Conservation (phyloP, 345 rosid genomes). For the Stellera chamaejasme region DNA sequence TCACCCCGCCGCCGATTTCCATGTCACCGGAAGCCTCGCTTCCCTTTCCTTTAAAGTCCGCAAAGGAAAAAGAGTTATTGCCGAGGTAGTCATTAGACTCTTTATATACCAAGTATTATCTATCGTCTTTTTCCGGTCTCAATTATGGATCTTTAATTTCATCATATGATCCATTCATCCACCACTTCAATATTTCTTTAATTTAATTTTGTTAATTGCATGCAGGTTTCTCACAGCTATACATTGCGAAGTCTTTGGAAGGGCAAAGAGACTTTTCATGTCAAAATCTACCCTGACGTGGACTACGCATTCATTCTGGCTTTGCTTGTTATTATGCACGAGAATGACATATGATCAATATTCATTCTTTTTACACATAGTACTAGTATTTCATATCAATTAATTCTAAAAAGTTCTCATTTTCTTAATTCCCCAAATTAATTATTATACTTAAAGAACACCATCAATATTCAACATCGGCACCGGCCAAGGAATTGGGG, state of each 20-base stretch:
- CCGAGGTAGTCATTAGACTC: constrained; percentile 34
- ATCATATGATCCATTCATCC: too few species aligned
- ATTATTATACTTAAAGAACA: too few species aligned
- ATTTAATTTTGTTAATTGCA: background rate
- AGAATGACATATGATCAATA: constrained; percentile 28
- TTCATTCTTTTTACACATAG: too few species aligned
- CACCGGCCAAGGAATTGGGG: too few species aligned
- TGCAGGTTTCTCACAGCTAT: constrained; percentile 48
- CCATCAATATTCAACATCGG: too few species aligned
- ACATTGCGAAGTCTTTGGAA: constrained; percentile 56
- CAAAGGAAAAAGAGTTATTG: constrained; percentile 42
- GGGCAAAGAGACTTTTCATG: constrained; percentile 51
- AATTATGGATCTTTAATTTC: too few species aligned
- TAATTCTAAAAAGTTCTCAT: too few species aligned
- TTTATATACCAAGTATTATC: too few species aligned
- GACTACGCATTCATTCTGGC: constrained; percentile 70
- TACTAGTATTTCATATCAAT: too few species aligned
- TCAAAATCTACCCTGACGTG: constrained; percentile 64
- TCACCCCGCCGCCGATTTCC: constrained; percentile 33
- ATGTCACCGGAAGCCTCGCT: constrained; percentile 35
- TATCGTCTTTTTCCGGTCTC: too few species aligned
- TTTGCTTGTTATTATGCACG: constrained; percentile 55
- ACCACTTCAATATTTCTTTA: too few species aligned
- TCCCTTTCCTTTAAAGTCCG: constrained; percentile 56
- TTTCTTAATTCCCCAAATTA: too few species aligned